Evolutionary conservation across 352 stramenopile species (phyloP), one percentile per base, ranked within the genome.

Genomic region (Pythium aquatile): DNA sequence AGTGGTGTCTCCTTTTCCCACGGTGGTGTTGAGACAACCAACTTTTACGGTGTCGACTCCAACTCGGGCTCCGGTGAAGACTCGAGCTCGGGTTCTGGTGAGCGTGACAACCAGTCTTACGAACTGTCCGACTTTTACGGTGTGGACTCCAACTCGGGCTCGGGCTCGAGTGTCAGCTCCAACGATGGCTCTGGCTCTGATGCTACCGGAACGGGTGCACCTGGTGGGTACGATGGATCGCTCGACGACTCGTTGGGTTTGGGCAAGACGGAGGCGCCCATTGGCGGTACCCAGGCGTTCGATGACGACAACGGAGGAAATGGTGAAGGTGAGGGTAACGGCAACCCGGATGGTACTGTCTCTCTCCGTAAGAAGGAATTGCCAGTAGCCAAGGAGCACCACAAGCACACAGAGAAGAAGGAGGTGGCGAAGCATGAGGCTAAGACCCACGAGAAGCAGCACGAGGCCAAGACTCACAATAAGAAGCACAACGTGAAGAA

Each of bases 321-420:
- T 5, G 44, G 44, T 28, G 16, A 63, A 37, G 57, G 20, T 32
- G 44, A 56, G 17, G 44, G 53, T 28, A 20, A 58, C 10, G 53
- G 33, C 33, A 26, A 58, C 2, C 5, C 10, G 9, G 30, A 57
- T 3, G 51, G 30, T 13, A 8, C 0, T 16, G 9, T 4, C 17
- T 28, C 44, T 13, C 44, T 29, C 13, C 56, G 5, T 16, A 48
- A 48, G 40, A 20, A 29, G 6, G 17, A 49, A 40, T 2, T 8
- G 35, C 8, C 35, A 9, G 32, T 35, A 9, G 32, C 32, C 5
- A 35, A 35, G 32, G 32, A 35, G 32, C 32, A 35, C 32, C 16
- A 48, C 2, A 49, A 49, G 42, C n/a, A 49, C 42, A n/a, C 17
- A 5, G 20, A 30, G 16, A 28, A 49, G n/a, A 49, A 49, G n/a